phyloP scores from a whole-genome alignment of 2,329 filamentous ascomycete species.

The Fusarium chuoi region DNA sequence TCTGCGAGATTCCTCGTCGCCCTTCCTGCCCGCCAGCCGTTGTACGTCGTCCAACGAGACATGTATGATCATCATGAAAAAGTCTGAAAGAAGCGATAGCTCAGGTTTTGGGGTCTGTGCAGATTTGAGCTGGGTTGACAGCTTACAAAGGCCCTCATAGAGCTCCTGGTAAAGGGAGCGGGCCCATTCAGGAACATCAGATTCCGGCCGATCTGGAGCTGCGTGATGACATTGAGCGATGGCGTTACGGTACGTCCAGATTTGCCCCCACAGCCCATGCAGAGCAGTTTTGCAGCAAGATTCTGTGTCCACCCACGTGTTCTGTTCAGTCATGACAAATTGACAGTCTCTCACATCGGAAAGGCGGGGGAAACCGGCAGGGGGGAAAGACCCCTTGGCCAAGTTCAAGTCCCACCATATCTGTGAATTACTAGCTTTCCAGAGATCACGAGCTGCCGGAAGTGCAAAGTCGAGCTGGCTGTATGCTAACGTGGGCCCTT shows the following conservation, averaged over 20 bases:
- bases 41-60: constrained; percentile 38
- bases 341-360: constrained; percentile 31
- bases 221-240: constrained; percentile 17
- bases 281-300: constrained; percentile 32
- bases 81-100: constrained; percentile 35
- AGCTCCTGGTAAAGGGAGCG: constrained; percentile 38
- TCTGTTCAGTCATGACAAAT: constrained; percentile 29
- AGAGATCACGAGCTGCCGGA: constrained; percentile 37
- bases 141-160: constrained; percentile 28
- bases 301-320: constrained; percentile 33
- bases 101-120: constrained; percentile 11
- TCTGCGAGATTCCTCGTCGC: constrained; percentile 36
- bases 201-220: constrained; percentile 2
- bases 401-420: constrained; percentile 34
- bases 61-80: constrained; percentile 43
- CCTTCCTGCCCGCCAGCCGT: constrained; percentile 33
- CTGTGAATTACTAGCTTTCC: constrained; percentile 32
- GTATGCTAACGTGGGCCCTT: constrained; percentile 35
- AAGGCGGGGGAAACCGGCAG: constrained; percentile 27
- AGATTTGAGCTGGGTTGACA: constrained; percentile 29
- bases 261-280: constrained; percentile 41
- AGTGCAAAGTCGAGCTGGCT: constrained; percentile 38
- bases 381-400: constrained; percentile 13
- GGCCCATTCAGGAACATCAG: constrained; percentile 31
- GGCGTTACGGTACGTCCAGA: constrained; percentile 40